A percentile compares a stretch with the other conserved stretches of the same genome.
These are phyloP conservation scores for Suillus clintonianus DNA, from an alignment of 768 basidiomycete genomes.

Conservation along the genomic window DNA sequence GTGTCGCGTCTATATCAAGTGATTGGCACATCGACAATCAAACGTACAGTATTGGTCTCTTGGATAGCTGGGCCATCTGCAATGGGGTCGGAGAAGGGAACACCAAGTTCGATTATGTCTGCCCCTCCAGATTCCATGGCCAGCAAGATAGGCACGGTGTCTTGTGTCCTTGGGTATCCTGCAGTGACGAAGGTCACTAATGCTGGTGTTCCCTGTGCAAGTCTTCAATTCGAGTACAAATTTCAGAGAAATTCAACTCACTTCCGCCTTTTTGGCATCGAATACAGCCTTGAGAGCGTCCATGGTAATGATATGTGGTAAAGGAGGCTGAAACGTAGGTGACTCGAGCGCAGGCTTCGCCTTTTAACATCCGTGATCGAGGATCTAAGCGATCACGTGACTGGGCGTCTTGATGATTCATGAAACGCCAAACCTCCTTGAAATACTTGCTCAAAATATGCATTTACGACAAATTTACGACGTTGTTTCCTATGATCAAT, in stretches of 20 bases:
- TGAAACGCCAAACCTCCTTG: too few species aligned
- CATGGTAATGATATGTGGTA: constrained; percentile 13
- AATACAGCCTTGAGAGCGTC: constrained; percentile 32
- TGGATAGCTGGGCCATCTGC: constrained; percentile 94
- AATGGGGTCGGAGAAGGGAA: constrained; percentile 94
- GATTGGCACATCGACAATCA: background rate
- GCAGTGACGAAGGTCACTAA: constrained; percentile 90
- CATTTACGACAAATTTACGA: too few species aligned
- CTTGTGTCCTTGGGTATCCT: constrained; percentile 76
- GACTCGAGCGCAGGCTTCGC: background rate
- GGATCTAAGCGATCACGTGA: constrained; percentile 1
- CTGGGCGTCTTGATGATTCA: background rate
- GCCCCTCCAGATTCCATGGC: constrained; percentile 91
- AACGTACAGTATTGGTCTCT: constrained; percentile 78
- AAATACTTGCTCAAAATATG: too few species aligned
- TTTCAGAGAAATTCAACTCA: background rate
- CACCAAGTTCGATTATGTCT: constrained; percentile 90
- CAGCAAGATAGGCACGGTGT: constrained; percentile 83
- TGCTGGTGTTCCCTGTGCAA: constrained; percentile 52
- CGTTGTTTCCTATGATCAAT: too few species aligned
- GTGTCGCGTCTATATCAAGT: background rate
- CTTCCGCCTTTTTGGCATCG: constrained; percentile 24
- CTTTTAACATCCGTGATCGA: background rate
- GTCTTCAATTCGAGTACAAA: constrained; percentile 6
- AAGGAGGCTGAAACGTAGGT: background rate